A percentile compares a stretch with the other conserved stretches of the same genome.
These are phyloP conservation scores for Ascochyta koolunga DNA, from an alignment of 2,329 filamentous ascomycete genomes.

Conservation along the genomic window DNA sequence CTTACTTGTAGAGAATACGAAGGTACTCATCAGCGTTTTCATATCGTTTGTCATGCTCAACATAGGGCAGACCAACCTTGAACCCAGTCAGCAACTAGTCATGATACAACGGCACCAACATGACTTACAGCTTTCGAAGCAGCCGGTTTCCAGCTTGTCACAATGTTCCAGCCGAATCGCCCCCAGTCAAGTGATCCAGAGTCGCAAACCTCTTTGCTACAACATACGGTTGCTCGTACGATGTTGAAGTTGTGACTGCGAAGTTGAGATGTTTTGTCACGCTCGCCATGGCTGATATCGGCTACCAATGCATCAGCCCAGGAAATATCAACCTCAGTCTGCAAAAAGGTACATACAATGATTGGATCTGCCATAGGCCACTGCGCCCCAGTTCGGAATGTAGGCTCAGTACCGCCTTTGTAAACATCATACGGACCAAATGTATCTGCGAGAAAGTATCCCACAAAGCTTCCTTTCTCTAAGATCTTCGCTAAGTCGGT, in stretches of 20 bases:
- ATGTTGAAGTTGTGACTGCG: slow-evolving; percentile 68
- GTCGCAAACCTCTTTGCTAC: slow-evolving; percentile 66
- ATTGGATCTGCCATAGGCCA: slow-evolving; percentile 70
- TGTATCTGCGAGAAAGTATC: slow-evolving; percentile 44
- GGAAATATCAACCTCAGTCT: too few relatives aligned
- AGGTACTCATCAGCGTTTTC: slow-evolving; percentile 71
- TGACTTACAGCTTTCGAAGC: slow-evolving; percentile 52
- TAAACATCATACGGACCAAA: slow-evolving; percentile 72
- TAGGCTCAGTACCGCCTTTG: slow-evolving; percentile 55
- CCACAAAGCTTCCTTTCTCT: slow-evolving; percentile 37
- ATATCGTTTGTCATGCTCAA: slow-evolving; percentile 69
- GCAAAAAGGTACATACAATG: slow-evolving; percentile 33
- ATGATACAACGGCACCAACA: too few relatives aligned
- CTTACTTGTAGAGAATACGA: slow-evolving; percentile 66
- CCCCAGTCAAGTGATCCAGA: slow-evolving; percentile 67
- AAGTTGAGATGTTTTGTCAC: slow-evolving; percentile 68
- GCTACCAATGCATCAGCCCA: slow-evolving; percentile 37
- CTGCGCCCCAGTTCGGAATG: slow-evolving; percentile 65
- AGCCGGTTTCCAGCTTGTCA: slow-evolving; percentile 69
- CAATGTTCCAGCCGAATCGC: slow-evolving; percentile 58
- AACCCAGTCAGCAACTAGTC: background rate
- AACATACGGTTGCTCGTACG: slow-evolving; percentile 70
- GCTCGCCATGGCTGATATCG: slow-evolving; percentile 69
- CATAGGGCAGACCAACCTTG: slow-evolving; percentile 14
- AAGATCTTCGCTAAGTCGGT: slow-evolving; percentile 36